Conservation (phyloP, 306 rosid genomes). For the Sophora flavescens region DNA sequence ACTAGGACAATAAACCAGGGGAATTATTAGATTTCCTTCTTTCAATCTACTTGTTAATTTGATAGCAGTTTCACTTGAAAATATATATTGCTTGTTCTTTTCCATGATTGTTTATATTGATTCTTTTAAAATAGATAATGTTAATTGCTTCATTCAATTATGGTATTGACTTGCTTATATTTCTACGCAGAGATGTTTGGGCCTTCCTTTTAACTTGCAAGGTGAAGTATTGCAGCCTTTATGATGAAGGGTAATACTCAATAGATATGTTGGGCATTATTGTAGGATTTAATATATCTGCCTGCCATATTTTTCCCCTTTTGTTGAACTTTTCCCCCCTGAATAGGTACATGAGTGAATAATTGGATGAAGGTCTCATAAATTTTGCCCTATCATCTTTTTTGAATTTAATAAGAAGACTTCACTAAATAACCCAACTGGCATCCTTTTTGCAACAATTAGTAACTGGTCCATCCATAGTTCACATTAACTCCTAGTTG, state of each 20-base stretch:
- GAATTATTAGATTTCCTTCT: constrained; percentile 14
- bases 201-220: constrained; percentile 89
- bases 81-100: constrained; percentile 25
- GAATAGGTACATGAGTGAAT: constrained; percentile 12
- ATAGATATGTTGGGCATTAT: background rate
- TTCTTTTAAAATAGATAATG: constrained; percentile 31
- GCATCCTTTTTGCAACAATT: constrained; percentile 24
- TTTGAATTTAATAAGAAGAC: constrained; percentile 12
- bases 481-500: constrained; percentile 37
- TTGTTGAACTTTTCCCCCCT: constrained; percentile 1
- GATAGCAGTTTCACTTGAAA: constrained; percentile 14
- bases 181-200: constrained; percentile 90
- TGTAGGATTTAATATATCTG: constrained; percentile 28
- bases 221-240: constrained; percentile 90
- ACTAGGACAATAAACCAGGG: constrained; percentile 25
- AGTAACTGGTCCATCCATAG: constrained; percentile 34
- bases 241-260: constrained; percentile 91
- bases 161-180: constrained; percentile 47
- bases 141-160: constrained; percentile 41
- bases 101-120: constrained; percentile 41
- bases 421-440: constrained; percentile 8
- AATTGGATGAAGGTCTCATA: constrained; percentile 34
- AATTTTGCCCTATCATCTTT: constrained; percentile 16
- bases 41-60: constrained; percentile 21
- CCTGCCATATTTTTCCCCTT: constrained; percentile 31